Conservation (phyloP, 2,329 filamentous ascomycete species). For the Tolypocladium amazonense region DNA sequence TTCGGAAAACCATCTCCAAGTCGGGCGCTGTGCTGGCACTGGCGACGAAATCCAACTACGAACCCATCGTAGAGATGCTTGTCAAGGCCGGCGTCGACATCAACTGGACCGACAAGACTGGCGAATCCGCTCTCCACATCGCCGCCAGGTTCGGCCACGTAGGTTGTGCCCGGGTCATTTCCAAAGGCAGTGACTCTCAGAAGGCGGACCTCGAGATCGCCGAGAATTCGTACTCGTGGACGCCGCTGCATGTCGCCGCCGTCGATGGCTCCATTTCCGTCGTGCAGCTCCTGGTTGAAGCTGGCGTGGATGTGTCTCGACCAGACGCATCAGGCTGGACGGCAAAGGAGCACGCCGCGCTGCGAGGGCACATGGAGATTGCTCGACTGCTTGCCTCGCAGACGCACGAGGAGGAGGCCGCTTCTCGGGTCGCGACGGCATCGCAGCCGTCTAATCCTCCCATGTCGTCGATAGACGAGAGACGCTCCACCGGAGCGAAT, state of each 20-base stretch:
- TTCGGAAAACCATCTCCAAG: constrained; percentile 62
- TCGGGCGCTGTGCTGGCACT: constrained; percentile 82
- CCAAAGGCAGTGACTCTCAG: constrained; percentile 59
- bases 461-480: constrained; percentile 52
- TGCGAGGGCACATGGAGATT: constrained; percentile 80
- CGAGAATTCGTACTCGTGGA: constrained; percentile 87
- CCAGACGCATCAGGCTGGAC: constrained; percentile 88
- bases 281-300: constrained; percentile 65
- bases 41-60: constrained; percentile 80
- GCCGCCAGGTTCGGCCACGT: constrained; percentile 81
- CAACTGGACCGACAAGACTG: constrained; percentile 83
- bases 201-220: constrained; percentile 65
- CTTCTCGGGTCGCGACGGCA: constrained; percentile 10
- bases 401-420: constrained; percentile 17
- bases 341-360: constrained; percentile 80
- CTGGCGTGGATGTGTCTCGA: constrained; percentile 64
- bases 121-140: constrained; percentile 85
- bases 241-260: constrained; percentile 83
- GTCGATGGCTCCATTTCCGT: constrained; percentile 76
- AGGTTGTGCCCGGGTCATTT: constrained; percentile 66
- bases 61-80: constrained; percentile 73
- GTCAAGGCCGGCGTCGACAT: constrained; percentile 86
- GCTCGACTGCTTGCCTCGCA: constrained; percentile 56
- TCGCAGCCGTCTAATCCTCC: constrained; percentile 17
- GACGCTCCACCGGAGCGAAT: constrained; percentile 42